Base-by-base conservation (phyloP, 1,284 basidiomycete species). In the Cryptococcus jaspeensis region DNA sequence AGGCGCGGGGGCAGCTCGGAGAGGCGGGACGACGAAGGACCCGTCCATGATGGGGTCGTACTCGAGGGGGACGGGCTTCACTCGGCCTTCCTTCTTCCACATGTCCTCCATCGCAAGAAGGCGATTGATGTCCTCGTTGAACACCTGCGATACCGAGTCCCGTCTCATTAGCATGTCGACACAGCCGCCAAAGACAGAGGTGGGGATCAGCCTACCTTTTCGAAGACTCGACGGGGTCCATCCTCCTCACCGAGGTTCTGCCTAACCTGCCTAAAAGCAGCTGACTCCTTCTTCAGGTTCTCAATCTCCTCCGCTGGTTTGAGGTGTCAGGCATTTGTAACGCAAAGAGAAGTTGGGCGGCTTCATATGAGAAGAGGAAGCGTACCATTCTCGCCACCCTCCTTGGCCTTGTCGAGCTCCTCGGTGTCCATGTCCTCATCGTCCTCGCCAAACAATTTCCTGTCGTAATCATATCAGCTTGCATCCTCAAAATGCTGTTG, bases 61-160 rank as follows among this genome's bases (percentile, higher is more conserved):
- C 56, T 90, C 86, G 36, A 99, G 83, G 1, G 94, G 87, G 0
- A 83, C 84, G 0, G 96, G 96, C 61, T 87, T 88, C 23, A 86
- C 84, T 28, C 96, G 85, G 9, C 87, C 84, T 5, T 71, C 61
- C 8, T 73, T 72, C 46, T 86, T 87, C 96, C 96, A 99, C 93
- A 99, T 98, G 69, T 98, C 95, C n/a, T 87, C 81, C 96, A 99
- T 99, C 13, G 84, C 84, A 13, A 99, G 80, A 1, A 99, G 81
- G 49, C 96, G 90, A 56, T 85, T 83, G 64, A 98, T 92, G 67
- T 99, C 96, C 1, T 84, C 77, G 61, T 87, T 82, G 80, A 94
- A 99, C 9, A 98, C 88, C 90, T 93, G 65, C 3, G 32, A 20
- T 1, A 7, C 13, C 44, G 20, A 16, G 36, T 25, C 37, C 16